Conservation (phyloP, 768 basidiomycete species). For the Boletus eberwhitei region DNA sequence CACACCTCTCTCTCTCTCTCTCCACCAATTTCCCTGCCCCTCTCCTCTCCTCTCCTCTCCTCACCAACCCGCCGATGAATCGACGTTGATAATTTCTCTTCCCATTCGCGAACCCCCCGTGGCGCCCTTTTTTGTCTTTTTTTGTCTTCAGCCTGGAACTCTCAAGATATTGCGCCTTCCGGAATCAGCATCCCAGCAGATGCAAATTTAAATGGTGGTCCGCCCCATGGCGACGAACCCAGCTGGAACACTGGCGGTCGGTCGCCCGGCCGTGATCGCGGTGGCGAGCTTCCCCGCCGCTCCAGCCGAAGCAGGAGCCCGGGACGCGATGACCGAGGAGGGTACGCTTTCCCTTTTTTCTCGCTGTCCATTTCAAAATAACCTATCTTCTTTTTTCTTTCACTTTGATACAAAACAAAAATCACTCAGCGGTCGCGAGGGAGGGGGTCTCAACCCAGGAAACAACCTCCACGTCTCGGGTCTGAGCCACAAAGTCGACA, state of each 20-base stretch:
- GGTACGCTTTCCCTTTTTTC: conserved; percentile 39
- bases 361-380: background rate
- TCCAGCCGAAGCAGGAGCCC: conserved; percentile 82
- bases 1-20: conserved; percentile 21
- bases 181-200: conserved; percentile 73
- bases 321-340: conserved; percentile 53
- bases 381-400: background rate
- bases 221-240: conserved; percentile 50
- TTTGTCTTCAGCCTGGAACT: conserved; percentile 69
- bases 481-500: conserved; percentile 62
- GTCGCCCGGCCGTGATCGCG: conserved; percentile 39
- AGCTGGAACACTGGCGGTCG: conserved; percentile 49
- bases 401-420: background rate
- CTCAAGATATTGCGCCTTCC: conserved; percentile 75
- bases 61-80: conserved; percentile 32
- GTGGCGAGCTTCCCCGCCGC: conserved; percentile 54
- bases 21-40: conserved; percentile 19
- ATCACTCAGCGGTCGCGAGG: conserved; percentile 20
- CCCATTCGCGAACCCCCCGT: conserved; percentile 24
- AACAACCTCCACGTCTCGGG: conserved; percentile 67
- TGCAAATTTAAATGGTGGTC: conserved; percentile 42
- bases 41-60: conserved; percentile 18
- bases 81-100: conserved; percentile 42
- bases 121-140: conserved; percentile 2
- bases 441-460: conserved; percentile 52